A percentile compares a stretch with the other conserved stretches of the same genome.
These are phyloP conservation scores for Bondarzewia mesenterica DNA, from an alignment of 1,284 basidiomycete genomes.

Conservation along the genomic window DNA sequence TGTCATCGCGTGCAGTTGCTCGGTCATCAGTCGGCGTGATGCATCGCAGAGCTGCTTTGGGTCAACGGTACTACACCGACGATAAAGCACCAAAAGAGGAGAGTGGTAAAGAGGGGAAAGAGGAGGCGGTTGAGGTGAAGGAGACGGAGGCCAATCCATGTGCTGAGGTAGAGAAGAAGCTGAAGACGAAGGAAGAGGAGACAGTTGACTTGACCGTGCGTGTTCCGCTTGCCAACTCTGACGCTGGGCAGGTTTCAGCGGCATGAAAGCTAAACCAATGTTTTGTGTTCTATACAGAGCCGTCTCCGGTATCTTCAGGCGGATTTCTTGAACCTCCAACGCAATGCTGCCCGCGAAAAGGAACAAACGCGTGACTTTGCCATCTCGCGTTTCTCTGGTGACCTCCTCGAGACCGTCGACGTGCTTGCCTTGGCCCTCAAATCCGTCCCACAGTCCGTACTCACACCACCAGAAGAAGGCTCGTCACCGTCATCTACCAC, in stretches of 20 bases:
- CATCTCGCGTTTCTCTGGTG: slow-evolving; percentile 83
- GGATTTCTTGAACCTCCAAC: slow-evolving; percentile 92
- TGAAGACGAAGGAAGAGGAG: slow-evolving; percentile 68
- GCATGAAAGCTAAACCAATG: slow-evolving; percentile 7
- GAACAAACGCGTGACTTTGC: slow-evolving; percentile 90
- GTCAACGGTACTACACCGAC: slow-evolving; percentile 42
- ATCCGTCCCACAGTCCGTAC: slow-evolving; percentile 63
- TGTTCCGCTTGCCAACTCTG: slow-evolving; percentile 9
- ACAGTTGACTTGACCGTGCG: slow-evolving; percentile 69
- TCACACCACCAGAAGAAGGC: slow-evolving; percentile 20
- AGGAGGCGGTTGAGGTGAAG: slow-evolving; percentile 22
- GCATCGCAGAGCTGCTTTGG: slow-evolving; percentile 19
- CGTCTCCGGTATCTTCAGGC: slow-evolving; percentile 86
- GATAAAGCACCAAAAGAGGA: slow-evolving; percentile 19
- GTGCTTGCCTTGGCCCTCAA: slow-evolving; percentile 86
- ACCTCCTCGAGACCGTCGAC: slow-evolving; percentile 90
- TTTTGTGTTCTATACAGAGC: slow-evolving; percentile 36
- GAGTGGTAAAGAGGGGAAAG: slow-evolving; percentile 19
- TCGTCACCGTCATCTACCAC: slow-evolving; percentile 17
- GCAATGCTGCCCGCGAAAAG: slow-evolving; percentile 86
- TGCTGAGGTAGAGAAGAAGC: slow-evolving; percentile 34
- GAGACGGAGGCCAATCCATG: slow-evolving; percentile 17
- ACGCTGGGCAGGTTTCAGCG: too few relatives aligned
- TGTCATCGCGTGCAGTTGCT: slow-evolving; percentile 36
- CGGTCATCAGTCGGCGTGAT: slow-evolving; percentile 27